Base-by-base conservation (phyloP, 2,329 filamentous ascomycete species). In the Dissoconium aciculare region DNA sequence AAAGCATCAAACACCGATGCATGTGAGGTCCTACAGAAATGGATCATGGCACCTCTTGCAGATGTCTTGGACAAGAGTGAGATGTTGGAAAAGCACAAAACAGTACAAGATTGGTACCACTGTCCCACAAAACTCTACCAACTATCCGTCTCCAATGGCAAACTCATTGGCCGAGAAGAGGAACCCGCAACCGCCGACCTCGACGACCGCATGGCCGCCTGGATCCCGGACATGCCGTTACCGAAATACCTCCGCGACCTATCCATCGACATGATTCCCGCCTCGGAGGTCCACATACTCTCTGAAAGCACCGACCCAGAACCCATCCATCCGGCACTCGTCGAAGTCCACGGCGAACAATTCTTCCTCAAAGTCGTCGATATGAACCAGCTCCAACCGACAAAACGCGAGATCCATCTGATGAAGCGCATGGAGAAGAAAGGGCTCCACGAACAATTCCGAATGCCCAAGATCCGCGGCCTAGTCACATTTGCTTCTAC, bases 291-390 rank as follows among this genome's bases (percentile, higher is more conserved):
- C 15, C 40, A 28, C 5, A 44, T 52, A 6, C 16, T 50, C 10
- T 36, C 36, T 17, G 36, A 37, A 23, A 41, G 40, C 27, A 38
- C 40, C 17, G 38, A 40, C 3, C 46, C 46, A 5, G 38, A 42
- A 4, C 48, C 50, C 2, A 36, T 49, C 11, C 51, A 49, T 27
- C 47, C 49, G 2, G 32, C 37, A 3, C 37, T 41, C 12, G 43
- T 50, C 11, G 28, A 23, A 12, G 12, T 30, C 17, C 28, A 35
- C 11, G 35, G 37, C 11, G 32, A 43, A 10, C 34, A 34, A 15
- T 45, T 43, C 39, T 54, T 54, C 37, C 39, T 55, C 26, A 55
- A 55, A 35, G 37, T 45, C 11, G 50, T 53, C n/a, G 49, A 52
- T 32, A 35, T 36, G 1, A 32, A 32, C 3, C 44, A 51, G 34